Evolutionary conservation across 2,329 filamentous ascomycete species (phyloP), one percentile per base, ranked within the genome.

Genomic region (Alternaria sp.): DNA sequence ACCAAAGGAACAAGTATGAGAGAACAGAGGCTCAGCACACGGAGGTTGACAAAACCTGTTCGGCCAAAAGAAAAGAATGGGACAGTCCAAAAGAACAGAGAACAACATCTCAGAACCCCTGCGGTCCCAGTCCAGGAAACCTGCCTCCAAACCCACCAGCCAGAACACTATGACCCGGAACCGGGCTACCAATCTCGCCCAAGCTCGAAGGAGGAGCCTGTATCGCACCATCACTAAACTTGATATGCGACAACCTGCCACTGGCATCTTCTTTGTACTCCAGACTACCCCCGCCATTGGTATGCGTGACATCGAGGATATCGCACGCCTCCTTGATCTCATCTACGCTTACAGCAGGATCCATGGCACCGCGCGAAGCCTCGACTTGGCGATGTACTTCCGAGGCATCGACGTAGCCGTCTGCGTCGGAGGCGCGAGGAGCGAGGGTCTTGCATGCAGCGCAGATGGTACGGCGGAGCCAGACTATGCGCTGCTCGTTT

Each of bases 241-340:
- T 84, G 68, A 85, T 82, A 50, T 74, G 70, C 5, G 79, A 76
- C 43, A 81, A 75, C 15, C 70, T 71, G 8, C 75, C 75, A 5
- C 80, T 83, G 53, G 88, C 20, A 4, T 6, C 86, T 43, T 86
- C 84, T 64, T 86, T 87, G 66, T 92, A 85, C 33, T 92, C 89
- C 75, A 99, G 96, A 25, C 87, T 90, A n/a, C 96, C 96, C 47
- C 95, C 95, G 49, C 96, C 96, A 73, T 98, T 77, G 25, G 64
- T 98, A 63, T 90, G 88, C 3, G 84, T 78, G 72, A 91, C 96
- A 61, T 96, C 96, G 77, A 97, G 93, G 1, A 95, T 97, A 73
- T 98, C 95, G 78, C 92, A 96, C 62, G 96, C 90, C 61, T 92
- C 89, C 43, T 95, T 85, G 71, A 98, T 85, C 73, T 97, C 94